phyloP scores from a whole-genome alignment of 768 basidiomycete species.

The Collybiopsis confluens region DNA sequence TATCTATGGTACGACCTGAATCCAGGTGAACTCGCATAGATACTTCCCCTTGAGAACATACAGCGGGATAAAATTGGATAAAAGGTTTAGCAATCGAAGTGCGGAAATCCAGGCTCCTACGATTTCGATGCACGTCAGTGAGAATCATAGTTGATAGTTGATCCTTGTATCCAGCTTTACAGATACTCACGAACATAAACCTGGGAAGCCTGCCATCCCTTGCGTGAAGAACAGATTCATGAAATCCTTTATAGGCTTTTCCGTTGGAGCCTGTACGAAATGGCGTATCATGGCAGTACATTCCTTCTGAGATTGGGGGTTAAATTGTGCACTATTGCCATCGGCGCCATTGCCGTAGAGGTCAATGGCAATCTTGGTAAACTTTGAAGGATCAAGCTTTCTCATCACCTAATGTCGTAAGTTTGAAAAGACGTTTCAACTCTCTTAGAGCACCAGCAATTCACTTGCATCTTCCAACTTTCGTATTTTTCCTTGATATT shows the following conservation, averaged over 20 bases:
- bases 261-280: conserved; percentile 1
- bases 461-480: conserved; percentile 3
- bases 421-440: neutral
- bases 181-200: neutral
- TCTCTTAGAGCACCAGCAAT: neutral
- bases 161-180: no score
- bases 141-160: neutral
- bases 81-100: conserved; percentile 1
- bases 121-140: neutral
- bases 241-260: neutral
- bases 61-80: conserved; percentile 1
- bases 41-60: neutral
- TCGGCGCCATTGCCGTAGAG: conserved; percentile 1
- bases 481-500: conserved; percentile 8
- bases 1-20: neutral
- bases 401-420: neutral
- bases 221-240: neutral
- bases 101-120: conserved; percentile 1
- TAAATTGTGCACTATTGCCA: neutral
- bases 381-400: neutral
- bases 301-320: conserved; percentile 2
- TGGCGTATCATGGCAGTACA: conserved; percentile 4
- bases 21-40: neutral
- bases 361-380: conserved; percentile 7
- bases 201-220: conserved; percentile 2